phyloP scores from a whole-genome alignment of 2,329 filamentous ascomycete genomes.

The Epicoccum nigrum region DNA sequence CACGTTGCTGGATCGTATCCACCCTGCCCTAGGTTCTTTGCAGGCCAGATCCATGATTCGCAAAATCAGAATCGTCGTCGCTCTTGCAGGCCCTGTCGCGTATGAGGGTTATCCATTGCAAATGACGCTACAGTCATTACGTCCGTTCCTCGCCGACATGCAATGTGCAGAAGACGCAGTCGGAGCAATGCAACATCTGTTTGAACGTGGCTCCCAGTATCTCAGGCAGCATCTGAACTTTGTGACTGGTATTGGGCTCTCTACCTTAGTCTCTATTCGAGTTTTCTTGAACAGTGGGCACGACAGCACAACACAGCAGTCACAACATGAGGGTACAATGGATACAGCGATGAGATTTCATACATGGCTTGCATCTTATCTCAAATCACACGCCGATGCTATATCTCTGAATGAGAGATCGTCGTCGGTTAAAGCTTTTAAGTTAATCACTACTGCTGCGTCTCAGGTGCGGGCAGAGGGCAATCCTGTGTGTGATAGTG shows the following conservation, averaged over 20 bases:
- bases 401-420: conserved; percentile 26
- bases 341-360: conserved; percentile 78
- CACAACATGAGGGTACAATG: conserved; percentile 78
- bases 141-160: conserved; percentile 78
- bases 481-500: conserved; percentile 70
- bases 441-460: conserved; percentile 71
- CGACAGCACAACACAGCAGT: conserved; percentile 83
- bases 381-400: conserved; percentile 59
- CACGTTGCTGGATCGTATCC: conserved; percentile 78
- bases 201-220: conserved; percentile 70
- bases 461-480: conserved; percentile 70
- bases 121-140: conserved; percentile 83
- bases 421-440: conserved; percentile 61
- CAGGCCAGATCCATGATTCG: conserved; percentile 86
- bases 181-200: conserved; percentile 83
- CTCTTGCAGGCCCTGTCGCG: conserved; percentile 75
- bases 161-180: conserved; percentile 91
- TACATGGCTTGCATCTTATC: conserved; percentile 74
- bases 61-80: conserved; percentile 82
- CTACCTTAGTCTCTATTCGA: conserved; percentile 77
- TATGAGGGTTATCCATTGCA: conserved; percentile 82
- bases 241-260: conserved; percentile 78
- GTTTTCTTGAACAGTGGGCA: conserved; percentile 76
- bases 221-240: conserved; percentile 73
- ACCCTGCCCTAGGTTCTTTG: conserved; percentile 81